Conservation (phyloP, 2,329 filamentous ascomycete genomes). For the Westerdykella aurantiaca region DNA sequence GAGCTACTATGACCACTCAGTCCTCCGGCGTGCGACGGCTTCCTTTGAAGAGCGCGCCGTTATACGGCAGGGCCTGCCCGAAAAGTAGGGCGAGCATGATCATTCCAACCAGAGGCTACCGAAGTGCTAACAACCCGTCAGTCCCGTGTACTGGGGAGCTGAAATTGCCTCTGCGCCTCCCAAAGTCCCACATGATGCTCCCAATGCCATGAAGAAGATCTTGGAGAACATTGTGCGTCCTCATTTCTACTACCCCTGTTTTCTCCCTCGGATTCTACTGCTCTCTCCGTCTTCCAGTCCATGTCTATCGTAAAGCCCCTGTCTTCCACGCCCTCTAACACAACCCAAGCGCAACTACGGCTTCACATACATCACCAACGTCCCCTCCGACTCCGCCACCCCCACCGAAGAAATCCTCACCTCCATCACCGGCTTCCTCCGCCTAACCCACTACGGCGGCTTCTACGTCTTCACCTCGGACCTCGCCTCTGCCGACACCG, state of each 20-base stretch:
- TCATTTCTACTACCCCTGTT: neutral
- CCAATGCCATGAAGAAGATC: slow-evolving; percentile 52
- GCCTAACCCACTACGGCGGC: slow-evolving; percentile 81
- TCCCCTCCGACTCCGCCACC: slow-evolving; percentile 59
- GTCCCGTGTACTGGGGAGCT: slow-evolving; percentile 36
- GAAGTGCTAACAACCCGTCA: slow-evolving; percentile 8
- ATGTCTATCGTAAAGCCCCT: slow-evolving; percentile 13
- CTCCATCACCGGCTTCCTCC: slow-evolving; percentile 72
- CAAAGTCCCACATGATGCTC: slow-evolving; percentile 53
- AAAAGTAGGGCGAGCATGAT: slow-evolving; percentile 22
- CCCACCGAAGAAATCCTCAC: slow-evolving; percentile 70
- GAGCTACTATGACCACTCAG: slow-evolving; percentile 61
- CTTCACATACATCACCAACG: slow-evolving; percentile 69
- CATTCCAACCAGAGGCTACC: slow-evolving; percentile 7
- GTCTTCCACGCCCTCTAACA: neutral
- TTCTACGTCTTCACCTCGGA: slow-evolving; percentile 88
- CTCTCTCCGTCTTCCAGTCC: slow-evolving; percentile 46
- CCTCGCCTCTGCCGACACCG: slow-evolving; percentile 79
- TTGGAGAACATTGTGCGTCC: slow-evolving; percentile 55
- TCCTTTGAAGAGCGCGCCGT: slow-evolving; percentile 38
- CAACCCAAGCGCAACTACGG: slow-evolving; percentile 57
- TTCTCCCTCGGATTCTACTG: neutral
- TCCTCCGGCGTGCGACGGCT: slow-evolving; percentile 43
- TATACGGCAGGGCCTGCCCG: slow-evolving; percentile 21
- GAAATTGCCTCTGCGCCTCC: slow-evolving; percentile 44